phyloP scores from a whole-genome alignment of 2,329 filamentous ascomycete genomes.

The Phaeosphaeria sp. region DNA sequence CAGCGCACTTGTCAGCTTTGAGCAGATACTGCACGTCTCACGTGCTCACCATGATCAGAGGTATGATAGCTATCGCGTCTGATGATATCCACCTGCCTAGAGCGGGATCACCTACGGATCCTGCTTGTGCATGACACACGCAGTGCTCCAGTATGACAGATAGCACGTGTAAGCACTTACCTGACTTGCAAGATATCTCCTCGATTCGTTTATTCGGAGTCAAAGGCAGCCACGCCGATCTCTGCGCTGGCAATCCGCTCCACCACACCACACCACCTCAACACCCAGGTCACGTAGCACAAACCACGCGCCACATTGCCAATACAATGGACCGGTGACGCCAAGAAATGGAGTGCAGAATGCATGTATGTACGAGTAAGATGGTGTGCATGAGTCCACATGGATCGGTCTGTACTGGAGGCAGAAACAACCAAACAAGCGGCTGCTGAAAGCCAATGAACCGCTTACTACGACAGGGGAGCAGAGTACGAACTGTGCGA shows the following conservation, averaged over 20 bases:
- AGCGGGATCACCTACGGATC: not conserved
- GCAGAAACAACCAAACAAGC: not conserved
- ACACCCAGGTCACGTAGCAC: not conserved
- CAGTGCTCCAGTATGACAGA: not conserved
- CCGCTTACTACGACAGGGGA: not conserved
- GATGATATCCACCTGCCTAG: not conserved
- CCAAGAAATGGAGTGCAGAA: slow-evolving; percentile 8
- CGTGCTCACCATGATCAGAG: not conserved
- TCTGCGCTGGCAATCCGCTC: not conserved
- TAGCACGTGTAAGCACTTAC: not conserved
- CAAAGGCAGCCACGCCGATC: not conserved
- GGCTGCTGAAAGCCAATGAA: slow-evolving; percentile 1
- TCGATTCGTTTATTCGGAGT: not conserved
- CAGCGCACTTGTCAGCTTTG: not conserved
- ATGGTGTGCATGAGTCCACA: slow-evolving; percentile 6
- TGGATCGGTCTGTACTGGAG: slow-evolving; percentile 3
- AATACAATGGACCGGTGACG: slow-evolving; percentile 2
- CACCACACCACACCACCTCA: not conserved
- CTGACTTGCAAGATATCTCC: not conserved
- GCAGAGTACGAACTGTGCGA: not conserved
- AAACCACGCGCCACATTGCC: slow-evolving; percentile 1
- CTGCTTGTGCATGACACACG: not conserved
- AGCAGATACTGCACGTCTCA: not conserved
- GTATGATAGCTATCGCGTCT: not conserved
- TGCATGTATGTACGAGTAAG: not conserved